Base-by-base conservation (phyloP, 208 protist species). In the Leptomonas seymouri region DNA sequence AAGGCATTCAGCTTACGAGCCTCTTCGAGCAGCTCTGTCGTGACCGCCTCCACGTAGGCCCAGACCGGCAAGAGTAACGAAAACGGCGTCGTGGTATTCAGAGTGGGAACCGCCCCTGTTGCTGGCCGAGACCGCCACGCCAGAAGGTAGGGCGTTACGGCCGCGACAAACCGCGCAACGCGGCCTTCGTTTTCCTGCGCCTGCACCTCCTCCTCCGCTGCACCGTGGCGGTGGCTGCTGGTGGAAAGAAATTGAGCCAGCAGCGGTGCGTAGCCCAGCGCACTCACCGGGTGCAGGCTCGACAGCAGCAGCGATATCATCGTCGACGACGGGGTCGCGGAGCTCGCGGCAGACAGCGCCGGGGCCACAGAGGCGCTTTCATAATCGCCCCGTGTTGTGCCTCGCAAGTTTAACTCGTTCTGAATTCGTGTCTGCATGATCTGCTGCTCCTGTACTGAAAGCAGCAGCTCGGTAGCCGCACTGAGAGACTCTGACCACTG, bases 251-350 rank as follows among this genome's bases (percentile, higher is more conserved):
- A 20, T n/a, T 42, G 56, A 27, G 46, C 25, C 16, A 77, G 27
- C 67, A 84, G 57, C 5, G 85, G 71, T n/a, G 77, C 61, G 66
- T 90, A 90, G 3, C 79, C 81, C 14, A 85, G 30, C 9, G 78
- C 71, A 21, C 74, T 71, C 59, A 87, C 39, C 30, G 84, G 64
- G 30, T 82, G 78, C 42, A 63, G 70, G 25, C 80, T 74, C 12
- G 71, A 73, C 39, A 90, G 56, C 36, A 90, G 54, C 42, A 78
- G 54, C 20, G 68, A 30, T 12, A 28, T 48, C 46, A 31, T 51
- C 42, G 51, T 42, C 1, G 28, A 21, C 20, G 23, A 6, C 28
- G 0, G 4, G 36, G 21, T 23, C 2, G 39, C 39, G 0, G 34
- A 3, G 39, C 14, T 11, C 23, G 21, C 21, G 21, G 39, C 39